A percentile compares a stretch with the other conserved stretches of the same genome.
Conservation (phyloP, 306 rosid species). For the Gynostemma pentaphyllum region DNA sequence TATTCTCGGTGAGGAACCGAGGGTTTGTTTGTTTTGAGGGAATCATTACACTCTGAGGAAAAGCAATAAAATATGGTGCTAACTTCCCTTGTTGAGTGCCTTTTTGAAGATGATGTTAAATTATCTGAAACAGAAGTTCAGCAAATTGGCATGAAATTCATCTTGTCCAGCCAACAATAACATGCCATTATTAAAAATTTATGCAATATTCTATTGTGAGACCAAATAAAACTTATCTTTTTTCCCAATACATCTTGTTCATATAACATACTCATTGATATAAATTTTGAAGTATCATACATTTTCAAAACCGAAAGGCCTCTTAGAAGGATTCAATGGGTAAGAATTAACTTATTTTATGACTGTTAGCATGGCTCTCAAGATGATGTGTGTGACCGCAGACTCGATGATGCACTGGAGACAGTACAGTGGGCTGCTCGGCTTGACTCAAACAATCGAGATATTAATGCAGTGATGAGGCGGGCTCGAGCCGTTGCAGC, state of each 20-base stretch:
- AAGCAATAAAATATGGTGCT: too few species aligned
- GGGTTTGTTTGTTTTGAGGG: too few species aligned
- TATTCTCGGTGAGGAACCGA: too few species aligned
- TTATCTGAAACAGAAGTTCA: neutral
- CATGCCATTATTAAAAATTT: neutral
- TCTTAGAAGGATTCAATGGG: too few species aligned
- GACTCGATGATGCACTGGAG: conserved; percentile 72
- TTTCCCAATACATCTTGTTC: too few species aligned
- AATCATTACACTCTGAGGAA: too few species aligned
- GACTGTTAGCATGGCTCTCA: neutral
- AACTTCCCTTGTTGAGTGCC: neutral
- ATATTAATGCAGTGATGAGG: conserved; percentile 34
- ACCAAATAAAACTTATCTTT: too few species aligned
- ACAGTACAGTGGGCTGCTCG: conserved; percentile 41
- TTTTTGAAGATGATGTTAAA: neutral
- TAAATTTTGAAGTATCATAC: too few species aligned
- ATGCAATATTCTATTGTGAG: too few species aligned
- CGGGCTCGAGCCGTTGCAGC: conserved; percentile 31
- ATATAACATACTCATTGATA: too few species aligned
- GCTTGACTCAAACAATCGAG: conserved; percentile 54
- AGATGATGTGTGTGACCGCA: conserved; percentile 8
- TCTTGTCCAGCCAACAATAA: neutral
- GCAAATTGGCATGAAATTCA: neutral
- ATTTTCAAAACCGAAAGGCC: too few species aligned
- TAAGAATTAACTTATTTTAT: too few species aligned